Percentiles rank a stretch among this genome's conserved stretches.
These are phyloP conservation scores for Termitomyces titanicus DNA, from an alignment of 768 basidiomycete species.

Conservation along the genomic window DNA sequence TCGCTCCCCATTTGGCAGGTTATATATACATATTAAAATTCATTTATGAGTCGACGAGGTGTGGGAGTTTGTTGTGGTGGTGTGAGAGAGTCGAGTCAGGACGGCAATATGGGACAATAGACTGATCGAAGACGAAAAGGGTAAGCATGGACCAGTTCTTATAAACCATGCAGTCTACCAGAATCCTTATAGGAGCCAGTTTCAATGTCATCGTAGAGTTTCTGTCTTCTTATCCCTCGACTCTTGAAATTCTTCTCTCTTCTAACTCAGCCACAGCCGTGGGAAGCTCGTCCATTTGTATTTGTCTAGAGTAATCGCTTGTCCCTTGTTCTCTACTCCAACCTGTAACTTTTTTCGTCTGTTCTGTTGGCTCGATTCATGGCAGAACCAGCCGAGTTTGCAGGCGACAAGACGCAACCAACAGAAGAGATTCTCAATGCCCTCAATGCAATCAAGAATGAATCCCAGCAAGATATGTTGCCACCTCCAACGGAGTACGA, in stretches of 20 bases:
- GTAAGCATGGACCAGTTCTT: constrained; percentile 1
- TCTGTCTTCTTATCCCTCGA: not conserved
- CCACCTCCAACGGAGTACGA: constrained; percentile 68
- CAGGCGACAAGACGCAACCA: constrained; percentile 30
- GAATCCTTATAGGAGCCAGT: not conserved
- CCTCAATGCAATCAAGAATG: constrained; percentile 26
- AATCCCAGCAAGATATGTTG: constrained; percentile 19
- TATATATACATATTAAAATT: too few relatives aligned
- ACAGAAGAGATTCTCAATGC: constrained; percentile 31
- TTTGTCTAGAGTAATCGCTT: not conserved
- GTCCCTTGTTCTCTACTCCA: not conserved
- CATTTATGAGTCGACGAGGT: not conserved
- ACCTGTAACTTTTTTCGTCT: constrained; percentile 4
- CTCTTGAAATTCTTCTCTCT: not conserved
- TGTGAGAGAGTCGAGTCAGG: constrained; percentile 14
- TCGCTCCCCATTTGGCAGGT: not conserved
- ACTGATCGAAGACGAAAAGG: constrained; percentile 11
- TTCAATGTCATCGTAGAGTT: not conserved
- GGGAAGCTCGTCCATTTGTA: not conserved
- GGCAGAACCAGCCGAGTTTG: constrained; percentile 13
- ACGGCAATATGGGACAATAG: constrained; percentile 7
- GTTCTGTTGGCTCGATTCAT: constrained; percentile 2
- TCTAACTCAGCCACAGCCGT: constrained; percentile 4
- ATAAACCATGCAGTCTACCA: not conserved
- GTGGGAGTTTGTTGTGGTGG: constrained; percentile 1